Evolutionary conservation across 345 rosid genomes (phyloP).

Genomic region (Physaria fendleri): DNA sequence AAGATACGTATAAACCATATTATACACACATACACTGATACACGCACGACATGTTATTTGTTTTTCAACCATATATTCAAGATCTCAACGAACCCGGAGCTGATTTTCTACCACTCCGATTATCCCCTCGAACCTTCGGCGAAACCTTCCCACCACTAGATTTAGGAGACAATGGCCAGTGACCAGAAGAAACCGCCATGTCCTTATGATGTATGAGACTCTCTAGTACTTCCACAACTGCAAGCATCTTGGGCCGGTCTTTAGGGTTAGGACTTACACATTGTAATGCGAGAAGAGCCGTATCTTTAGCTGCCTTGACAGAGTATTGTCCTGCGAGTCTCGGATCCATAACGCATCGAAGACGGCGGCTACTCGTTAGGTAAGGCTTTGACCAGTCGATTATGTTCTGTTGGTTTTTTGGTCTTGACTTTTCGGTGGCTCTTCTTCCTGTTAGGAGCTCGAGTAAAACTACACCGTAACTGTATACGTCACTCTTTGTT

Average conservation of each 20-base stretch:
- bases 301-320: constrained; percentile 74
- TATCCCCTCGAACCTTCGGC: constrained; percentile 27
- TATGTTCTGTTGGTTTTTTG: constrained; percentile 69
- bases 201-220: constrained; percentile 52
- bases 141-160: constrained; percentile 30
- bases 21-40: not conserved
- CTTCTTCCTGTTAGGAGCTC: constrained; percentile 83
- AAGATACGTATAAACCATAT: not conserved
- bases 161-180: constrained; percentile 48
- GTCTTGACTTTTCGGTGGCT: constrained; percentile 61
- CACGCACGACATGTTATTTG: not conserved
- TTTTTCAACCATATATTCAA: constrained; percentile 5
- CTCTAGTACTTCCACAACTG: constrained; percentile 57
- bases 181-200: constrained; percentile 73
- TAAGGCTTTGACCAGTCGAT: constrained; percentile 84
- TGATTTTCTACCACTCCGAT: constrained; percentile 35
- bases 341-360: constrained; percentile 66
- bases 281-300: constrained; percentile 53
- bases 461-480: constrained; percentile 84
- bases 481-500: constrained; percentile 79
- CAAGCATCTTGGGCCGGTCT: constrained; percentile 81
- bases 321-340: constrained; percentile 81
- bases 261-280: constrained; percentile 79
- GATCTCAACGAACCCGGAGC: constrained; percentile 34
- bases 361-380: constrained; percentile 56